These are phyloP conservation scores for Petasospora fabianii DNA, from an alignment of 1,139 yeast genomes.

Conservation along the genomic window DNA sequence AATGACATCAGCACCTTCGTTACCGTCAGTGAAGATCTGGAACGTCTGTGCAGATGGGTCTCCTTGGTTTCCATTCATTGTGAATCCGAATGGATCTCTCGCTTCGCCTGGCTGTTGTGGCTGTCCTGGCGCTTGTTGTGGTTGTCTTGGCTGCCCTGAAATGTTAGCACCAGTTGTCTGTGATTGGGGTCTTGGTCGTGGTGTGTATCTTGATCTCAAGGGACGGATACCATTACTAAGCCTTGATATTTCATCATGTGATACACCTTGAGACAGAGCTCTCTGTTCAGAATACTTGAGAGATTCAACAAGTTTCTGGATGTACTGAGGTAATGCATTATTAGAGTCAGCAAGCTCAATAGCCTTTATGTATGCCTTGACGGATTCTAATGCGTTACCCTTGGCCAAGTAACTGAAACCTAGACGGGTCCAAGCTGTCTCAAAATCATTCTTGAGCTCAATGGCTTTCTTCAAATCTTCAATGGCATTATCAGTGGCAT, in stretches of 20 bases:
- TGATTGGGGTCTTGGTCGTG: background rate
- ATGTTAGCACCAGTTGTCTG: no score
- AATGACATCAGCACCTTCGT: slow-evolving; percentile 7
- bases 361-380: slow-evolving; percentile 33
- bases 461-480: slow-evolving; percentile 31
- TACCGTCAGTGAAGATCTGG: slow-evolving; percentile 9
- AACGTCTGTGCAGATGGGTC: slow-evolving; percentile 6
- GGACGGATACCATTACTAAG: slow-evolving; percentile 8
- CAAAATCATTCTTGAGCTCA: slow-evolving; percentile 30
- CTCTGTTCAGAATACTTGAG: slow-evolving; percentile 17
- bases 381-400: slow-evolving; percentile 32
- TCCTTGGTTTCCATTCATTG: background rate
- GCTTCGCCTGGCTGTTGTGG: no score
- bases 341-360: slow-evolving; percentile 25
- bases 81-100: slow-evolving; percentile 1
- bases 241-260: slow-evolving; percentile 7
- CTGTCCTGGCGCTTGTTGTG: background rate
- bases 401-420: slow-evolving; percentile 32
- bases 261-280: slow-evolving; percentile 16
- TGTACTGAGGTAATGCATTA: slow-evolving; percentile 12
- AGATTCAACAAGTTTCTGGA: slow-evolving; percentile 16
- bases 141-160: background rate
- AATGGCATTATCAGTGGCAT: slow-evolving; percentile 32
- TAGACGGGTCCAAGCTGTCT: slow-evolving; percentile 35
- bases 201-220: slow-evolving; percentile 3